Base-by-base conservation (phyloP, 108 stramenopile species). In the Pseudonitzschia pungens region DNA sequence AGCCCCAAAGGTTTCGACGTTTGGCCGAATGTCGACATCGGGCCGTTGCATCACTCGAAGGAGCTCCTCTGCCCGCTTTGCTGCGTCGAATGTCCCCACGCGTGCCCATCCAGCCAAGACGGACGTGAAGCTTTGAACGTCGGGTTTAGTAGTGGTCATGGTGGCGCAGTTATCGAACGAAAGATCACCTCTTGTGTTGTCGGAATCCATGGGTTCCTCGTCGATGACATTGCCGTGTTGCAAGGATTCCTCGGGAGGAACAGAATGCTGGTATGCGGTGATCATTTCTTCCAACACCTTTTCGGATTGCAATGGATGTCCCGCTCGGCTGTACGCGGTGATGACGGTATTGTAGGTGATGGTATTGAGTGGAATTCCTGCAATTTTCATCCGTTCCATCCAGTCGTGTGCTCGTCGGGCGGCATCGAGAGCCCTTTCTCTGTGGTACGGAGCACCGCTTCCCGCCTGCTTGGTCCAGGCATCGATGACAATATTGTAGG, bases 341-440 rank as follows among this genome's bases (percentile, higher is more conserved):
- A 92, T 69, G 10, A 90, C 87, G 0, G 88, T 78, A 71, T 92
- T 90, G 78, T 84, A 92, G 20, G 86, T 87, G 26, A 90, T 84
- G 53, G 74, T 77, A 69, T 92, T 86, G 14, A 82, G 81, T 20
- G 14, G 6, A 40, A 56, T 26, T 29, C 74, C 67, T 0, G 33
- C 9, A 8, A 69, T 27, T 44, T 79, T 64, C 81, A 80, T 77
- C 45, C 72, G 80, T 42, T 86, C 72, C 27, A 90, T 76, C 69
- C 87, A 77, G 68, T 84, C 85, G 50, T 88, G 84, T 9, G 88
- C 88, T 32, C 85, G 76, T 12, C 53, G 32, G 0, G 89, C 84
- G 28, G 82, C 81, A 31, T 77, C 71, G 20, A 64, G 15, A 68
- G 54, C 55, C 12, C n/a, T 29, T 45, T 66, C 62, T 27, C 31